A percentile compares a stretch with the other conserved stretches of the same genome.
phyloP scores from a whole-genome alignment of 2,329 filamentous ascomycete species.

The Colletotrichum navitas region DNA sequence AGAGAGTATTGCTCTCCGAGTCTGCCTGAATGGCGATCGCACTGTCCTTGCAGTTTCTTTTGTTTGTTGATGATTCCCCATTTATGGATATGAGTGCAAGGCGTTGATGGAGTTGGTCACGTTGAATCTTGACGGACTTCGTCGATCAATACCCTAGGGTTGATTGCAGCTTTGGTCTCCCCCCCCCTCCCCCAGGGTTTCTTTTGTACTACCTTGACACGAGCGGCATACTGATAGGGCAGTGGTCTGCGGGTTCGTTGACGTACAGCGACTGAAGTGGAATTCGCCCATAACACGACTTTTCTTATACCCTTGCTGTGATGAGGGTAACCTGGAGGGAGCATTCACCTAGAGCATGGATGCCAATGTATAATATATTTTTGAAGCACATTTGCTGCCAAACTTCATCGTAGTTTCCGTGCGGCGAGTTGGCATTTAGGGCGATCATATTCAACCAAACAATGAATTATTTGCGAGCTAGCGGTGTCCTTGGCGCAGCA shows the following conservation, averaged over 20 bases:
- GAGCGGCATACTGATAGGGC: background rate
- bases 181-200: background rate
- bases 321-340: conserved; percentile 8
- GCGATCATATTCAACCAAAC: background rate
- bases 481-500: too few relatives aligned
- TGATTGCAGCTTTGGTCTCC: conserved; percentile 9
- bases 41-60: conserved; percentile 3
- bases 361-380: conserved; percentile 38
- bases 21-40: background rate
- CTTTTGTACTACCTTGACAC: conserved; percentile 11
- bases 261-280: conserved; percentile 7
- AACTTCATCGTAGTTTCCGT: too few relatives aligned
- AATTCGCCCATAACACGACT: conserved; percentile 13
- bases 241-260: background rate
- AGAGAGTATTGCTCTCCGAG: conserved; percentile 44
- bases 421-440: background rate
- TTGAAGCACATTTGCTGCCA: background rate
- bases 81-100: conserved; percentile 31
- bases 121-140: conserved; percentile 24
- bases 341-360: background rate
- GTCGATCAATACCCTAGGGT: conserved; percentile 33
- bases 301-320: conserved; percentile 31
- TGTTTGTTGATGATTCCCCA: background rate
- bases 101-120: conserved; percentile 30
- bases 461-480: background rate